Base-by-base conservation (phyloP, 2,329 filamentous ascomycete genomes). In the Fusarium nurragi region DNA sequence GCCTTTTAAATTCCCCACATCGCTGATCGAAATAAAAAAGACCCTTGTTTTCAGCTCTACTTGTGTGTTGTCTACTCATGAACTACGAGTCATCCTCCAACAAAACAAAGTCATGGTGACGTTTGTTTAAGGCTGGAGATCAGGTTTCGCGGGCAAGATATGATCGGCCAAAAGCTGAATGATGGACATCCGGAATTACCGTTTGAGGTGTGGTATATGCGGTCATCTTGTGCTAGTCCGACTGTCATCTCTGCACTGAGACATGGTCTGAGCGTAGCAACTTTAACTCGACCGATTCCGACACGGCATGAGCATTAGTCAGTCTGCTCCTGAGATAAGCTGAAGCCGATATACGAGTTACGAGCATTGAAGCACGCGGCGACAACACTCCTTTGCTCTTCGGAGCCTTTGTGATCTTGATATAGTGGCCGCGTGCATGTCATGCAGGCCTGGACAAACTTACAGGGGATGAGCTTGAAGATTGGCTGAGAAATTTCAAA, bases 21-120 rank as follows among this genome's bases (percentile, higher is more conserved):
- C 38, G 38, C 48, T 44, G 38, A 51, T 51, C 48, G n/a, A 51
- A 51, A 51, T 51, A 9, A 51, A 32, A 26, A 34, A 10, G 26
- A 34, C 48, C 48, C 48, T 44, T 18, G 48, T 45, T 34, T 51
- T 51, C 48, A 51, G 48, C 48, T 51, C 38, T 34, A 18, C 16
- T 2, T 18, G 8, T 37, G n/a, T 19, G 22, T 13, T 14, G 18
- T 25, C 16, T 18, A 23, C 4, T 25, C 18, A 45, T 22, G 18
- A 5, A n/a, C 25, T 47, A 18, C 18, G 34, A 19, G n/a, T 16
- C 22, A 16, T 19, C 12, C 16, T 28, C 2, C 6, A 10, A n/a
- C 9, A 10, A n/a, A 9, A 21, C 19, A 4, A 25, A 32, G 21
- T 25, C 41, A 37, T 39, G n/a, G 26, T 37, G 22, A 19, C 25